Evolutionary conservation across 306 rosid genomes (phyloP), one percentile per base, ranked within the genome.

Genomic region (Cicer chorassanicum): DNA sequence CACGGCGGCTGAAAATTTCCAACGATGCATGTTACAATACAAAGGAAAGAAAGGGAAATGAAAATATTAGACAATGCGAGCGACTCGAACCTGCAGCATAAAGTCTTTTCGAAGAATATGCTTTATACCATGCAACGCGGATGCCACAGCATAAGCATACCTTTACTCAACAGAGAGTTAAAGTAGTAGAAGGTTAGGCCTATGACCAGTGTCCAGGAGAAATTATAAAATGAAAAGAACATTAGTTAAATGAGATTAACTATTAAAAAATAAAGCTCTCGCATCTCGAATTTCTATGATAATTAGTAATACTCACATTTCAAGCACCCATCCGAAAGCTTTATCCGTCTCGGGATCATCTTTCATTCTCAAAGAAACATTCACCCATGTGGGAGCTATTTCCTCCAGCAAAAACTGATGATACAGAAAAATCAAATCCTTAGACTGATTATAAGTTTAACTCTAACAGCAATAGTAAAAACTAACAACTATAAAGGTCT

Each of bases 311-410:
- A 84, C 98, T 91, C 72, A 93, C 98, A 93, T 93, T 85, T 93
- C 97, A 78, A 90, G 98, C 84, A 91, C 98, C 98, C 97, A 93
- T 81, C 98, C 98, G 53, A 93, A 93, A 79, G 91, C 82, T 88
- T 93, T 89, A 82, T 93, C 98, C 0, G 98, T 88, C 79, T 85
- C 88, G 2, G 74, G 81, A 73, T 93, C 98, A 68, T 90, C 93
- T 84, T 93, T 93, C 97, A 93, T 93, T 84, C 77, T 84, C 88
- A 93, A 80, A 8, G 98, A 93, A 72, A 91, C 14, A 62, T 93
- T 93, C 84, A 93, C 98, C 98, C 98, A 93, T 3, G 98, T 90
- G n/a, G 98, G 98, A 81, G 98, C 92, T 80, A 93, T 93, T 55
- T 93, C 98, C 88, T 93, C 97, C 65, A 93, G 73, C 70, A 88